phyloP scores from a whole-genome alignment of 2,329 filamentous ascomycete species.

The Aspergillus sp. region DNA sequence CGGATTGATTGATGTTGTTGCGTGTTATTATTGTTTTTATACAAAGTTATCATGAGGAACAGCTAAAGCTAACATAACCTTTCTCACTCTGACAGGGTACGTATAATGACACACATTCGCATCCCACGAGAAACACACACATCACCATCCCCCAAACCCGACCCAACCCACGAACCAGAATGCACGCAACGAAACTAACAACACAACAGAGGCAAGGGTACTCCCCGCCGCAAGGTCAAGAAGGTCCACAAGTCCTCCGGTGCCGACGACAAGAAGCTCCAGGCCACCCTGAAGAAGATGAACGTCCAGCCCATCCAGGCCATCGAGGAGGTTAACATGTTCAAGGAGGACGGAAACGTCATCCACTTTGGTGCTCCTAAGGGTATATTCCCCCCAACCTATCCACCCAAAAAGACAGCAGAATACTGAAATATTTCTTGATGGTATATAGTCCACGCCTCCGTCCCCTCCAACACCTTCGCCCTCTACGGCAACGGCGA shows the following conservation, averaged over 20 bases:
- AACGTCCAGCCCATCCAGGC: conserved; percentile 99
- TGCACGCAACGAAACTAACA: conserved; percentile 14
- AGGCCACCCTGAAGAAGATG: conserved; percentile 96
- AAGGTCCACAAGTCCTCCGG: conserved; percentile 90
- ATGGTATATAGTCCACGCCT: conserved; percentile 75
- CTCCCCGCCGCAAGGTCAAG: conserved; percentile 97
- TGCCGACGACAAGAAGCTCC: conserved; percentile 99
- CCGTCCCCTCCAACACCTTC: conserved; percentile 97
- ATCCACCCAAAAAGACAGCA: background rate
- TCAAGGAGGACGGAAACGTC: conserved; percentile 99
- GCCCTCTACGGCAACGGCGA: conserved; percentile 98
- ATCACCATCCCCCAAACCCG: too few relatives aligned
- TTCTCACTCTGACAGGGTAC: background rate
- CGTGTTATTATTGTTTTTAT: background rate
- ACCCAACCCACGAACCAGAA: conserved; percentile 10
- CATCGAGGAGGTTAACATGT: conserved; percentile 99
- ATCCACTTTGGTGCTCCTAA: conserved; percentile 98
- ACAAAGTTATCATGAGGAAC: background rate
- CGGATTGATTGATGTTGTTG: background rate
- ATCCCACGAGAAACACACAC: background rate
- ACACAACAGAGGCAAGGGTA: conserved; percentile 82
- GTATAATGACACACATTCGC: background rate
- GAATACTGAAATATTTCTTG: background rate
- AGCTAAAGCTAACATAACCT: background rate
- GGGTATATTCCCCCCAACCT: conserved; percentile 62